Evolutionary conservation across 257 asterid genomes (phyloP).

Genomic region (Lycium barbarum): DNA sequence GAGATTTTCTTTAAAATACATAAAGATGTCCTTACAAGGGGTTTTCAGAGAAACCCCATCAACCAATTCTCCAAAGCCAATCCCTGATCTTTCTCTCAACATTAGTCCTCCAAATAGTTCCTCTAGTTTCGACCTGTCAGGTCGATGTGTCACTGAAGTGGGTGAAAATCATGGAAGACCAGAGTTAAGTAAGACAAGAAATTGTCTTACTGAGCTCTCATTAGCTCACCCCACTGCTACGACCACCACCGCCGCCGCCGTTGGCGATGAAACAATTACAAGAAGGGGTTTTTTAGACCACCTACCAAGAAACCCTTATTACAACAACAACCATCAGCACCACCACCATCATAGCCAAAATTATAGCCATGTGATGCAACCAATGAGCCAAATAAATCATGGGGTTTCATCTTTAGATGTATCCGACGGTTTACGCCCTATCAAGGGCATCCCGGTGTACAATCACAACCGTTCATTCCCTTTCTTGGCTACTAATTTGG

Average conservation of each 20-base stretch:
- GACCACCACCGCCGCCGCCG: slow-evolving; percentile 21
- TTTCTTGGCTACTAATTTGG: slow-evolving; percentile 46
- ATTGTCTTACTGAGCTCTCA: slow-evolving; percentile 59
- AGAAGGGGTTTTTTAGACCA: slow-evolving; percentile 28
- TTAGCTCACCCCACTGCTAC: slow-evolving; percentile 57
- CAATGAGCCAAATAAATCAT: slow-evolving; percentile 51
- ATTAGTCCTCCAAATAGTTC: slow-evolving; percentile 73
- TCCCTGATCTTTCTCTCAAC: slow-evolving; percentile 89
- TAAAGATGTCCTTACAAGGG: slow-evolving; percentile 74
- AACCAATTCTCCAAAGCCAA: slow-evolving; percentile 36
- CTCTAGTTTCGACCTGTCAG: slow-evolving; percentile 42
- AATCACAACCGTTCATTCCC: slow-evolving; percentile 64
- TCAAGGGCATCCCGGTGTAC: slow-evolving; percentile 78
- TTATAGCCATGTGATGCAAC: slow-evolving; percentile 20
- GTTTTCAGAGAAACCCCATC: slow-evolving; percentile 59
- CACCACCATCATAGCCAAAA: slow-evolving; percentile 27
- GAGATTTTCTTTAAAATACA: slow-evolving; percentile 21
- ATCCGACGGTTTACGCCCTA: slow-evolving; percentile 70
- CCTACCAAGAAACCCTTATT: slow-evolving; percentile 60
- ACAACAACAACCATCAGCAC: slow-evolving; percentile 23
- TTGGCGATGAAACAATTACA: not conserved
- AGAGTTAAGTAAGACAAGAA: not conserved
- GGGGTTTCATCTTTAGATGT: slow-evolving; percentile 57
- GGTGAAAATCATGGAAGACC: slow-evolving; percentile 6
- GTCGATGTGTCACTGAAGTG: not conserved